A percentile compares a stretch with the other conserved stretches of the same genome.
Conservation (phyloP, 768 basidiomycete genomes). For the Myochromella boudieri region DNA sequence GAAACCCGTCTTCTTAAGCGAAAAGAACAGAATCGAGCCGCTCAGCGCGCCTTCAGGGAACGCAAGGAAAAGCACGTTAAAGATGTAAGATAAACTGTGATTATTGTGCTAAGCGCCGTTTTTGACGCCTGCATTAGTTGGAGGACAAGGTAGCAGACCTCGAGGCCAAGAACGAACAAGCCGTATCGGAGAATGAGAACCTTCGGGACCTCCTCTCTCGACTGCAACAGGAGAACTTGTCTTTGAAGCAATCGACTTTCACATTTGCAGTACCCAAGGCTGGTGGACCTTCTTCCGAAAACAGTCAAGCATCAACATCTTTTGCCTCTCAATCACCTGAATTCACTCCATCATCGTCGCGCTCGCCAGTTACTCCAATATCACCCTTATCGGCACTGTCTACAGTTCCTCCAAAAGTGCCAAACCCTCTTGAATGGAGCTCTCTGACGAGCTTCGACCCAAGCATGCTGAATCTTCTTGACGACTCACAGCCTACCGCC, state of each 20-base stretch:
- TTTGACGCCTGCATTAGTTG: constrained; percentile 46
- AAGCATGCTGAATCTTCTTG: constrained; percentile 59
- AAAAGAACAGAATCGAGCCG: constrained; percentile 96
- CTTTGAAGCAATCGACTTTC: constrained; percentile 79
- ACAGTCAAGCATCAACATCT: constrained; percentile 19
- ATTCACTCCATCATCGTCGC: constrained; percentile 23
- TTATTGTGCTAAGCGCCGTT: background rate
- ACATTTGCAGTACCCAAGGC: constrained; percentile 74
- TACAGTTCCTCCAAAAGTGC: constrained; percentile 33
- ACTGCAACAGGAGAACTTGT: constrained; percentile 83
- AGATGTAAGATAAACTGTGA: constrained; percentile 60
- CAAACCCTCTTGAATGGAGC: constrained; percentile 60
- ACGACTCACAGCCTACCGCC: constrained; percentile 59
- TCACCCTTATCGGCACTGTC: constrained; percentile 25
- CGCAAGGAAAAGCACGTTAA: constrained; percentile 97
- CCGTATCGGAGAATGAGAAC: constrained; percentile 82
- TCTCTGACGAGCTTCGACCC: constrained; percentile 73
- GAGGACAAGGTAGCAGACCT: constrained; percentile 90
- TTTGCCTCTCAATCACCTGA: constrained; percentile 28
- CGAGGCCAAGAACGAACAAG: constrained; percentile 75
- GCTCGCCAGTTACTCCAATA: constrained; percentile 15
- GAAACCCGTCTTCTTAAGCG: constrained; percentile 79
- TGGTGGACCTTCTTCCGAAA: constrained; percentile 16
- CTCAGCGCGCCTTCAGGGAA: constrained; percentile 96
- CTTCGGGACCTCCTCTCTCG: constrained; percentile 82